Evolutionary conservation across 1,284 basidiomycete genomes (phyloP).

Genomic region (Somion occarium): DNA sequence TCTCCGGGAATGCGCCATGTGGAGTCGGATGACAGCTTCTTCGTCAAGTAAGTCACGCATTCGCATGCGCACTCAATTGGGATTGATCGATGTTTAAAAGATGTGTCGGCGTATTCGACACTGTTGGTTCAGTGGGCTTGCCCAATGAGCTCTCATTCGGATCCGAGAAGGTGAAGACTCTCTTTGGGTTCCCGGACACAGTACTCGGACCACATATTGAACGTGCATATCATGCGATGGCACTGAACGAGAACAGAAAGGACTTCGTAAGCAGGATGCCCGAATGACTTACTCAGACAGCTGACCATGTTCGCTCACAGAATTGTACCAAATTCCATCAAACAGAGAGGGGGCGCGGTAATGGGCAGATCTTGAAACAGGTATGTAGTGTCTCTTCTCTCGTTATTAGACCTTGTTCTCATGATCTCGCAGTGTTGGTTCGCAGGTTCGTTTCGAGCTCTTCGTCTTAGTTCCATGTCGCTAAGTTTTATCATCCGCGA

Average conservation of each 20-base stretch:
- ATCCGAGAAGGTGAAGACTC: slow-evolving; percentile 33
- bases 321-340: slow-evolving; percentile 60
- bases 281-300: not conserved
- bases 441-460: slow-evolving; percentile 36
- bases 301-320: slow-evolving; percentile 27
- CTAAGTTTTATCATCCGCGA: not conserved
- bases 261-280: slow-evolving; percentile 51
- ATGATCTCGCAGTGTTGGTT: slow-evolving; percentile 57
- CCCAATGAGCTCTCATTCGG: slow-evolving; percentile 52
- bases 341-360: slow-evolving; percentile 43
- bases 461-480: not conserved
- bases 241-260: slow-evolving; percentile 55
- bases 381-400: slow-evolving; percentile 28
- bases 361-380: slow-evolving; percentile 59
- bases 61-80: not conserved
- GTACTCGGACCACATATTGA: slow-evolving; percentile 59
- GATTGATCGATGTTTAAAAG: slow-evolving; percentile 27
- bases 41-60: slow-evolving; percentile 47
- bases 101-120: slow-evolving; percentile 70
- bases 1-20: slow-evolving; percentile 51
- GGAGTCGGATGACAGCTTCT: slow-evolving; percentile 43
- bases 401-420: not conserved
- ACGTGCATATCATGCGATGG: slow-evolving; percentile 61
- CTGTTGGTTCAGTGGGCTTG: slow-evolving; percentile 63
- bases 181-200: slow-evolving; percentile 63